Percentiles rank a stretch among this genome's conserved stretches.
phyloP scores from a whole-genome alignment of 257 asterid genomes.

The Solanum infundibuliforme region DNA sequence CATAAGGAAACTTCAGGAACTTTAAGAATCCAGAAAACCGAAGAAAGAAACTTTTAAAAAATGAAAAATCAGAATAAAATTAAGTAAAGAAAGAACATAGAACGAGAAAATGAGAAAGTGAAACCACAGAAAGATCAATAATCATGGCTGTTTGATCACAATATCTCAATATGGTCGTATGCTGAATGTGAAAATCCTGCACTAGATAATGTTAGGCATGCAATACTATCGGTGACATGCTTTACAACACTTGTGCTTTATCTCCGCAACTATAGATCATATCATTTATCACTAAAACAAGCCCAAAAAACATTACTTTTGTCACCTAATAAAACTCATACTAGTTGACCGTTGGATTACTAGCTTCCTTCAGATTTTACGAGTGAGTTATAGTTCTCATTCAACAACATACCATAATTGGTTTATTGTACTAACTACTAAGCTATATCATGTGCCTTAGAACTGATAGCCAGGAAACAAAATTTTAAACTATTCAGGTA shows the following conservation, averaged over 20 bases:
- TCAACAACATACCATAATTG: background rate
- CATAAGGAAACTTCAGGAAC: background rate
- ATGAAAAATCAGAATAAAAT: background rate
- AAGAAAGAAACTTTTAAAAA: background rate
- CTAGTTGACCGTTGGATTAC: background rate
- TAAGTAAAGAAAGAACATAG: background rate
- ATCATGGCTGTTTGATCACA: background rate
- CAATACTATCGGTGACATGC: background rate
- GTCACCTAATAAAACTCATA: background rate
- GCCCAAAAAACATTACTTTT: background rate
- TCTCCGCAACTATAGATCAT: background rate
- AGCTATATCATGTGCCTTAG: background rate
- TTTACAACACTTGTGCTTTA: background rate
- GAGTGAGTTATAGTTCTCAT: background rate
- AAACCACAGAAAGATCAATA: background rate
- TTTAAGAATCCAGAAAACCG: background rate
- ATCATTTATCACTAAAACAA: background rate
- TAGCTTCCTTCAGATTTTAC: background rate
- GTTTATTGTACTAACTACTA: background rate
- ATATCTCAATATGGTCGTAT: background rate
- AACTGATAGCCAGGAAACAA: background rate
- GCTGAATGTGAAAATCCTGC: background rate
- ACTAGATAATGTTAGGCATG: background rate
- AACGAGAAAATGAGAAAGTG: background rate
- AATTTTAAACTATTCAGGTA: background rate